Base-by-base conservation (phyloP, 2,329 filamentous ascomycete species). In the Diplodia sapinea region DNA sequence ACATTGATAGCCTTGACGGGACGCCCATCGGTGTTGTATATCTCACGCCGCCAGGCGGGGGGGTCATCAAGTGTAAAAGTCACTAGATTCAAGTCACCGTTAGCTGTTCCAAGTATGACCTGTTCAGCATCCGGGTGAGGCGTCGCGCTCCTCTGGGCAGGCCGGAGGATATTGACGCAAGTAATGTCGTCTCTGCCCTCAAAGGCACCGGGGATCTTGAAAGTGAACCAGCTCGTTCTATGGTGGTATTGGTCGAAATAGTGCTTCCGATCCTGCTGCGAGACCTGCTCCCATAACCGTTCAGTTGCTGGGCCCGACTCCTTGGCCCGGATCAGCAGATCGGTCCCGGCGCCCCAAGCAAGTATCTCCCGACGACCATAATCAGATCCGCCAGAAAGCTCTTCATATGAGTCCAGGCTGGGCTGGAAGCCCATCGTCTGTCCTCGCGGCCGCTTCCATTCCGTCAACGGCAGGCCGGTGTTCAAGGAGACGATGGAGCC, bases 351-450 rank as follows among this genome's bases (percentile, higher is more conserved):
- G 64, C 87, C 87, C 82, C 86, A 88, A 2, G 82, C 85, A 8
- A 90, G 74, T 0, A 86, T 82, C 72, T 89, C 87, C 71, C 81
- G 82, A 70, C 84, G 79, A 57, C 84, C 79, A 56, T 76, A 75
- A 67, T 76, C 77, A 1, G 69, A 65, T 11, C 76, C 75, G 2
- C 79, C 80, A 51, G 78, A 80, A 78, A 81, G 82, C n/a, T 79
- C 76, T 71, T 88, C 85, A 71, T 87, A 87, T 67, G 84, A 86
- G 72, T 88, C 85, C 57, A 88, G 81, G 51, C 81, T 80, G 20
- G 88, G 87, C 29, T 83, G 83, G 70, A 87, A 89, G 3, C 87
- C 87, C 73, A 89, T 85, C 66, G 80, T 88, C 78, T 82, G 82
- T 1, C 81, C 80, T 69, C 73, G 80, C 65, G 75, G 79, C 70